Conservation (phyloP, 129 eudicot species). For the Calendula officinalis region DNA sequence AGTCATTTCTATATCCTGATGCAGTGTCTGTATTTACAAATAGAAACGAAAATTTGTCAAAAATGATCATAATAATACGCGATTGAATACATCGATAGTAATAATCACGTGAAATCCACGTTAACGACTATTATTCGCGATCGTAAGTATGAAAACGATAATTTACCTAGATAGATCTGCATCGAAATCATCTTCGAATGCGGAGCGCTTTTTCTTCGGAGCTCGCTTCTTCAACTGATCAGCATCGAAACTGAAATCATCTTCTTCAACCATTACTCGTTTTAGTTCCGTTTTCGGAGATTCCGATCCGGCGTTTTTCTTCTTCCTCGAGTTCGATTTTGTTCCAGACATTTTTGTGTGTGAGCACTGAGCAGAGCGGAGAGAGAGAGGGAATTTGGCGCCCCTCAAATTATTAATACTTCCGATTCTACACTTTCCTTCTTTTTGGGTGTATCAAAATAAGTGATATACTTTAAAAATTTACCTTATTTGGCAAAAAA, state of each 20-base stretch:
- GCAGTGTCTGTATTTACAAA: not conserved
- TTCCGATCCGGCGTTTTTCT: slow-evolving; percentile 34
- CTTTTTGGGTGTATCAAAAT: no score
- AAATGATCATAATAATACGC: not conserved
- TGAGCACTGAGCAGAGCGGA: not conserved
- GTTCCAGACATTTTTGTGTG: slow-evolving; percentile 35
- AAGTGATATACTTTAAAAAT: no score
- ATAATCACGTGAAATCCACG: not conserved
- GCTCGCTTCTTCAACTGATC: slow-evolving; percentile 25
- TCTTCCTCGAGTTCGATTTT: slow-evolving; percentile 50
- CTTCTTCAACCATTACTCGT: slow-evolving; percentile 38
- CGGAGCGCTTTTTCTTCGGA: slow-evolving; percentile 30
- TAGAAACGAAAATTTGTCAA: not conserved
- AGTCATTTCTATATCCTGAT: not conserved
- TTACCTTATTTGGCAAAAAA: no score
- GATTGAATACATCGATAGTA: not conserved
- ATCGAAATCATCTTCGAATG: slow-evolving; percentile 48
- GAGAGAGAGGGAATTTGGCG: slow-evolving; percentile 21
- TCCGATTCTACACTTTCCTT: no score
- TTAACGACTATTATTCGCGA: not conserved
- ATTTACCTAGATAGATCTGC: slow-evolving; percentile 48
- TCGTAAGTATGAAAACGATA: not conserved
- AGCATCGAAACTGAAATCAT: slow-evolving; percentile 30
- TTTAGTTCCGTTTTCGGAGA: slow-evolving; percentile 34
- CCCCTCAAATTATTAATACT: not conserved